Base-by-base conservation (phyloP, 306 rosid genomes). In the Quercus parvula region DNA sequence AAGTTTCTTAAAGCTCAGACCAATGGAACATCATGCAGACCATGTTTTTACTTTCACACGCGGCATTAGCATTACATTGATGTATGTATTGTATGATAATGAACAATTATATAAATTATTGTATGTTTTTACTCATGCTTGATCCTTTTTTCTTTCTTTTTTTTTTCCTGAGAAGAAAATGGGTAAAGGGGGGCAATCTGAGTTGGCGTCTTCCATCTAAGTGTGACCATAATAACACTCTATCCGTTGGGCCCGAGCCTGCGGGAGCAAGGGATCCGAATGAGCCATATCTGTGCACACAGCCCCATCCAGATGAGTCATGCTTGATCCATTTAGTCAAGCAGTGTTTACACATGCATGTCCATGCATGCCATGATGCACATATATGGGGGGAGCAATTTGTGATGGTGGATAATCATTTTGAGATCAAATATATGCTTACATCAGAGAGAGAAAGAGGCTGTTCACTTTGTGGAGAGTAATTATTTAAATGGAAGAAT, bases 341-440 rank as follows among this genome's bases (percentile, higher is more conserved):
- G 77, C 7, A n/a, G 71, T 58, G 76, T 24, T 1, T 57, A 66
- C 59, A 77, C 69, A 75, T 78, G 73, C 69, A 75, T 78, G 73
- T 67, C 55, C 74, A 72, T 64, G 75, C 69, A 74, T 81, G 83
- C 33, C 62, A 62, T 83, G 84, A 66, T 81, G 78, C 27, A 61
- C 57, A 78, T 52, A 75, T 19, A 52, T 80, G 81, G 78, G 58
- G 80, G 82, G 64, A 76, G 87, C 83, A 84, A 83, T 66, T 85
- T 81, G 89, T 76, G 86, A 77, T 84, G 85, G 89, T 87, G 93
- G 97, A 90, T 91, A 87, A 90, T 88, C 86, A 84, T 86, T 88
- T 87, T 74, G 77, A 62, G 76, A 81, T 77, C 86, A 75, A 79
- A 86, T 84, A 80, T 84, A 73, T 81, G 94, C 91, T 87, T 86